Evolutionary conservation across 768 basidiomycete genomes (phyloP), one percentile per base, ranked within the genome.

Genomic region (Pulveroboletus sp.): DNA sequence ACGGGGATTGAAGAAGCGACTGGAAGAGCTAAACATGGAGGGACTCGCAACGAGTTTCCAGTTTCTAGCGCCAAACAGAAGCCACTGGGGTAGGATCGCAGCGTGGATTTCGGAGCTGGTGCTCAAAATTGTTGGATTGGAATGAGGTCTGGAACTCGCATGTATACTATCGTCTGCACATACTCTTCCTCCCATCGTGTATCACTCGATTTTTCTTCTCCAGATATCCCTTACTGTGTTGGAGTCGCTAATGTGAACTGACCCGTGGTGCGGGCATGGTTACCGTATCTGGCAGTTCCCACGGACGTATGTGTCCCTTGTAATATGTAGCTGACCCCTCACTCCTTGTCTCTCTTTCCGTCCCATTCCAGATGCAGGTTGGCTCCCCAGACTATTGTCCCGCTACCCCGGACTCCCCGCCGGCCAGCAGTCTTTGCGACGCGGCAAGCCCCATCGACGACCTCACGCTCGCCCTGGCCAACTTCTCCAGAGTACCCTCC

Each of bases 81-180:
- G 74, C 15, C 74, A 78, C 24, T 82, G 80, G 52, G 76, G 80
- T 44, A 80, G 77, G 59, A 78, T 89, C 72, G 77, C 87, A 52
- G 78, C 82, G 47, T 90, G 86, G 85, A 87, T 89, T 51, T 82
- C 85, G 30, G 76, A 78, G 60, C 67, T 82, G 55, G 74, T 82
- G 26, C 64, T 69, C 61, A 75, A 73, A 61, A 79, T 79, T 55
- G 74, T 80, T 46, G 66, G 77, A 45, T 57, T 63, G 58, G 67
- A 60, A 44, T 68, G 44, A 51, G 36, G 36, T 17, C 39, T 46
- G 43, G 40, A 50, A 42, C 32, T 50, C 46, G 41, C 28, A 50
- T 64, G 57, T 64, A 54, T 51, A 48, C 17, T 56, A 54, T 56
- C 15, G 52, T 41, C 47, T 60, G 45, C 54, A 52, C 47, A 32